Percentiles rank a stretch among this genome's conserved stretches.
Conservation (phyloP, 495 filamentous ascomycete species). For the Neurospora hispaniola region DNA sequence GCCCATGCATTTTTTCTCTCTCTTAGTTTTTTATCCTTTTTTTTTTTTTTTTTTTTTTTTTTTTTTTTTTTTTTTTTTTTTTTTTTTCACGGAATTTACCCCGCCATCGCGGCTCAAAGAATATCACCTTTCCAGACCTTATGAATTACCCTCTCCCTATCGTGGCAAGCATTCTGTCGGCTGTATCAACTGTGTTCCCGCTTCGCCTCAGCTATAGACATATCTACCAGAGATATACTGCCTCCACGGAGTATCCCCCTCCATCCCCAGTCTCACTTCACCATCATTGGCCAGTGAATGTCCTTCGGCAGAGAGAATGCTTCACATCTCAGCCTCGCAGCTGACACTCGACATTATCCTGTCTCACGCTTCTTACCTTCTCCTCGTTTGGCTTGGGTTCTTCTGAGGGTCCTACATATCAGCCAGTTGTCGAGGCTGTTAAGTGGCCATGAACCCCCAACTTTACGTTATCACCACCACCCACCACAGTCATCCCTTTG, state of each 20-base stretch:
- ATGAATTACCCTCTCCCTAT: background rate
- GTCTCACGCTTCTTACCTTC: background rate
- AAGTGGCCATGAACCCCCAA: background rate
- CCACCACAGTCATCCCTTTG: background rate
- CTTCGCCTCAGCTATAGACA: background rate
- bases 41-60: no score
- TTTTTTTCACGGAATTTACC: no score
- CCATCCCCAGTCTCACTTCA: background rate
- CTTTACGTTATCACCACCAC: background rate
- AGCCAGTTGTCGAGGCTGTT: background rate
- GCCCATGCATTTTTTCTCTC: background rate
- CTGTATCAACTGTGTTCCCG: background rate
- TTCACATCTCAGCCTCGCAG: background rate
- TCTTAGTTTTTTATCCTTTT: background rate
- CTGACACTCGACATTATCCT: background rate
- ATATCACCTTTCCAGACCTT: background rate
- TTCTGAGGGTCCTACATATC: background rate
- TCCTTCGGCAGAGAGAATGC: background rate
- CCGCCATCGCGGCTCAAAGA: background rate
- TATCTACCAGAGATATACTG: background rate
- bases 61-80: no score
- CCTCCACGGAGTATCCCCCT: background rate
- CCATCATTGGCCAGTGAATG: background rate
- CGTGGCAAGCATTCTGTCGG: background rate
- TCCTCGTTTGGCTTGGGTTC: background rate